Percentiles rank a stretch among this genome's conserved stretches.
Conservation (phyloP, 1,284 basidiomycete species). For the Ustilago lituana region DNA sequence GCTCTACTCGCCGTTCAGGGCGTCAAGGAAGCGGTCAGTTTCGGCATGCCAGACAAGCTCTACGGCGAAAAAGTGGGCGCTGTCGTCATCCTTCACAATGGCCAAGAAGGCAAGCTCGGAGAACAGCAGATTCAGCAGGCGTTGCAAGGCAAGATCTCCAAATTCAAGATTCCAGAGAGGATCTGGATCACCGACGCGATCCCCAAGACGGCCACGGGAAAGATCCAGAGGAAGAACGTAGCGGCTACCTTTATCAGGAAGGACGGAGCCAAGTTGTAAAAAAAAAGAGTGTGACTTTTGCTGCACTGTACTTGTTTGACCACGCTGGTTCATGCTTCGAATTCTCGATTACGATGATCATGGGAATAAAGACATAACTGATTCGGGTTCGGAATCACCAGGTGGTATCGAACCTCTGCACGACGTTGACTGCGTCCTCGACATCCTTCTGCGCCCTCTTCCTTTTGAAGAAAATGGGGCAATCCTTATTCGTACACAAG, state of each 20-base stretch:
- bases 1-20: conserved; percentile 70
- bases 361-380: no score
- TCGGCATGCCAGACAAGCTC: conserved; percentile 66
- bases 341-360: neutral
- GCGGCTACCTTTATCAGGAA: conserved; percentile 56
- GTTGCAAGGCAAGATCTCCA: conserved; percentile 60
- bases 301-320: no score
- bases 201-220: conserved; percentile 67
- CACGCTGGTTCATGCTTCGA: no score
- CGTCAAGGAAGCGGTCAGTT: conserved; percentile 71
- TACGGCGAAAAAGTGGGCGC: conserved; percentile 68
- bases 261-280: conserved; percentile 46
- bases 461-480: conserved; percentile 96
- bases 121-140: conserved; percentile 57
- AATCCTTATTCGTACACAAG: conserved; percentile 94
- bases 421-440: conserved; percentile 53
- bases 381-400: conserved; percentile 29
- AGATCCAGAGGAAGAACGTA: conserved; percentile 64
- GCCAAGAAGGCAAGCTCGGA: conserved; percentile 29
- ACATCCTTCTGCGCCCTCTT: conserved; percentile 63
- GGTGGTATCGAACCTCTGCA: conserved; percentile 56
- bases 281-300: no score
- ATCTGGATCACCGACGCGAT: conserved; percentile 67
- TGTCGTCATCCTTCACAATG: conserved; percentile 61
- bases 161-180: conserved; percentile 68